Base-by-base conservation (phyloP, 805 yeast genomes). In the Ogataea angusta region DNA sequence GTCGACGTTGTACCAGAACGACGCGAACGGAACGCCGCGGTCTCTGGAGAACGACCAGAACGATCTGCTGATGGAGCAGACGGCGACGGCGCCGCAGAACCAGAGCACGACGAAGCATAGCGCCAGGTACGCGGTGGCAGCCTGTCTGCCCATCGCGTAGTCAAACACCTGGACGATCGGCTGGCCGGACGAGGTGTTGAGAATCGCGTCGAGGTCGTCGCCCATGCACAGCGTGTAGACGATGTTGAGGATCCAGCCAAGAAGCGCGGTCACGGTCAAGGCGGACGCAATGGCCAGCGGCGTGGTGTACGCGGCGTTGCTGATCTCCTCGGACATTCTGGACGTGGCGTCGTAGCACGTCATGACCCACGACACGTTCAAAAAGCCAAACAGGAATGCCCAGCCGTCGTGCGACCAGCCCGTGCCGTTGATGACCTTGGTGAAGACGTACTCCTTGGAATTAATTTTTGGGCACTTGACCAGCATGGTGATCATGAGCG, bases 261-360 rank as follows among this genome's bases (percentile, higher is more conserved):
- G 52, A 26, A 70, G 42, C 53, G 76, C 72, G 36, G 80, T 74
- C 5, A 69, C 67, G 10, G 69, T 53, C 36, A 76, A 67, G 14
- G 82, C 78, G 9, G 75, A 64, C 6, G 77, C 67, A 37, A 80
- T 78, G 8, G 85, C 85, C 43, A 72, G 57, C 14, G 85, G 85
- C 7, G 80, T 76, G 23, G 72, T 66, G 42, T 62, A 64, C 10
- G 75, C 75, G 14, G 85, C 82, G 44, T 72, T 67, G 41, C 68
- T 64, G 43, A 77, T 72, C 53, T 75, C 80, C 54, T 75, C 81
- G 4, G 76, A 65, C 69, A 75, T 72, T 61, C 76, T 74, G 33
- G 76, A 69, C 25, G 75, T 70, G 18, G 78, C 73, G 56, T 75
- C 80, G 52, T 75, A 75, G 22, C 76, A 70, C 19, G 80, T 77